These are phyloP conservation scores for Trichosporon sp. DNA, from an alignment of 1,284 basidiomycete genomes.

Conservation along the genomic window DNA sequence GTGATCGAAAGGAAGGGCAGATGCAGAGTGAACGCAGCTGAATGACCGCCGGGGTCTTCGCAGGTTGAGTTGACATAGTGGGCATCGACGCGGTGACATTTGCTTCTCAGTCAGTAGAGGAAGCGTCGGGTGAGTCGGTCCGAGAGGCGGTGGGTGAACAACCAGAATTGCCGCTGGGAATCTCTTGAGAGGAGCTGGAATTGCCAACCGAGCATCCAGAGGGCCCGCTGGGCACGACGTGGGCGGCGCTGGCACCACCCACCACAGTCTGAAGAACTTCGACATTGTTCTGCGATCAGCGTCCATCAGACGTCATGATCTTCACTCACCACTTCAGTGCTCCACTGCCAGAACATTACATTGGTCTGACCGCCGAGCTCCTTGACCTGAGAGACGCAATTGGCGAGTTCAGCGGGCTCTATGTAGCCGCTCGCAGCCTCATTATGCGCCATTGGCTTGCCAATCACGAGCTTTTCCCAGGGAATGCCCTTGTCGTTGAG, in stretches of 20 bases:
- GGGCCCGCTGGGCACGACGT: neutral
- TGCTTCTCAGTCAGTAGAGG: no score
- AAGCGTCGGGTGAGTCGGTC: no score
- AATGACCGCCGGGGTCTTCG: no score
- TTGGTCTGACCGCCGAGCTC: conserved; percentile 44
- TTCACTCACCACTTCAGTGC: neutral
- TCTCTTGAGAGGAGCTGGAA: neutral
- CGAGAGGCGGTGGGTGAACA: no score
- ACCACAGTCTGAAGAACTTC: neutral
- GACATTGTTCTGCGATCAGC: neutral
- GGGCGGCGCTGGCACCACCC: neutral
- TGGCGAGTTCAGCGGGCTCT: neutral
- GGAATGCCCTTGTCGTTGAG: conserved; percentile 35
- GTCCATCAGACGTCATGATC: no score
- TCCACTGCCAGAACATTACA: conserved; percentile 50
- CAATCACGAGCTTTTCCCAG: conserved; percentile 45
- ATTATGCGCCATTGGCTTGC: conserved; percentile 34
- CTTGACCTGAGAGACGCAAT: neutral
- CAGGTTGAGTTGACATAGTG: no score
- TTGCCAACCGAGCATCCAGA: no score
- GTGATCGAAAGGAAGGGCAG: no score
- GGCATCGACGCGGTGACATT: no score
- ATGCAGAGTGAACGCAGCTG: no score
- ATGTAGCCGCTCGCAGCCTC: conserved; percentile 15
- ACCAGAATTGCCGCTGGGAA: no score